Evolutionary conservation across 805 yeast genomes (phyloP).

Genomic region (Spathaspora hagerdaliae): DNA sequence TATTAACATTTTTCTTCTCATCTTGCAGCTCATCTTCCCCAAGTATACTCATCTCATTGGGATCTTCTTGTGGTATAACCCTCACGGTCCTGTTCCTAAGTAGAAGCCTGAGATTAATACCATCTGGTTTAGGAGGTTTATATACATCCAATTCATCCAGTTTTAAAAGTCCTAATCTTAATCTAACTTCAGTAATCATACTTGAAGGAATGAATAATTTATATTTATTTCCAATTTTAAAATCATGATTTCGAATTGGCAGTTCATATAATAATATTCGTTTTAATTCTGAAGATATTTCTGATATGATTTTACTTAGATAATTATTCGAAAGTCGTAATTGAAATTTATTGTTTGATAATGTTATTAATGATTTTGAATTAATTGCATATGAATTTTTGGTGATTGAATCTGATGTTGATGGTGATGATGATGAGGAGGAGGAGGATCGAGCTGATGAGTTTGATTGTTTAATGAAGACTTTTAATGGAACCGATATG

Average conservation of each 20-base stretch:
- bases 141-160: conserved; percentile 1
- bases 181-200: conserved; percentile 2
- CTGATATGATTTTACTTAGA: conserved; percentile 3
- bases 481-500: conserved; percentile 8
- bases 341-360: conserved; percentile 6
- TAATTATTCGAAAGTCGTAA: conserved; percentile 8
- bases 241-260: not conserved
- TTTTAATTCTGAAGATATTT: conserved; percentile 1
- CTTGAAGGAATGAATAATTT: conserved; percentile 1
- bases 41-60: not conserved
- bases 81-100: too few relatives aligned
- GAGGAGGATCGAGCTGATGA: not conserved
- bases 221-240: not conserved
- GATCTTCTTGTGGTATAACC: not conserved
- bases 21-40: not conserved
- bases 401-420: not conserved
- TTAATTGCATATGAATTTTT: conserved; percentile 7
- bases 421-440: not conserved
- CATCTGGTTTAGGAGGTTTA: not conserved
- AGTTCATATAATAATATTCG: not conserved
- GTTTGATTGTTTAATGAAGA: conserved; percentile 6
- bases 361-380: conserved; percentile 9
- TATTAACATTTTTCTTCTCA: not conserved
- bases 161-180: conserved; percentile 1
- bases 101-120: too few relatives aligned